phyloP scores from a whole-genome alignment of 352 stramenopile genomes.

The Globisporangium camurandrum region DNA sequence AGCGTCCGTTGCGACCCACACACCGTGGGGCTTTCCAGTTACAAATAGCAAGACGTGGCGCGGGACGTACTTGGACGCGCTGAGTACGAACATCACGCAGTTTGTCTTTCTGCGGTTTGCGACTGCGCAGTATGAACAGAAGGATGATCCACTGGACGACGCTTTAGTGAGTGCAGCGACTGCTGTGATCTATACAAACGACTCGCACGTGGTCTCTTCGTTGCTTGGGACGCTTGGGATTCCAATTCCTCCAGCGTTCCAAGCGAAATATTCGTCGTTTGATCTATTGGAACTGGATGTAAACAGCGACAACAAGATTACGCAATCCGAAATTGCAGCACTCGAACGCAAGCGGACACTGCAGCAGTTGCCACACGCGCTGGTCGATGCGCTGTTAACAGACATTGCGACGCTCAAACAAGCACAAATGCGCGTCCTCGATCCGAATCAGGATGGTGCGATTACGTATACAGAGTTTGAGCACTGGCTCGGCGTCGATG shows the following conservation, averaged over 20 bases:
- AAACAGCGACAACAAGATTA: conserved; percentile 67
- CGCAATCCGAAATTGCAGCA: conserved; percentile 39
- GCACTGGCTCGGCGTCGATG: conserved; percentile 57
- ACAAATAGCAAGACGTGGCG: conserved; percentile 90
- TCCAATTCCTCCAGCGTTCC: conserved; percentile 42
- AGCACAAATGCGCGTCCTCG: conserved; percentile 34
- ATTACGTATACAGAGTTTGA: conserved; percentile 73
- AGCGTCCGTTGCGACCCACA: conserved; percentile 78
- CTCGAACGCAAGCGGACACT: conserved; percentile 18
- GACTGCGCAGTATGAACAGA: conserved; percentile 36
- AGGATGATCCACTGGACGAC: no score
- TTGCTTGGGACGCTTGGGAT: conserved; percentile 63
- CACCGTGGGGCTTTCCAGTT: conserved; percentile 70
- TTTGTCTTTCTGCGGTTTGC: conserved; percentile 72
- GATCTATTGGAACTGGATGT: conserved; percentile 64
- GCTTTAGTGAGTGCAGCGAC: no score
- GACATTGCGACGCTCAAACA: conserved; percentile 66
- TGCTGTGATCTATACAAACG: conserved; percentile 48
- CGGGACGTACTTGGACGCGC: conserved; percentile 92
- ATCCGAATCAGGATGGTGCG: conserved; percentile 36
- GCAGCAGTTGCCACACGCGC: conserved; percentile 31
- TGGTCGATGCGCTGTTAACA: conserved; percentile 28
- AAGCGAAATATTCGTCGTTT: conserved; percentile 60
- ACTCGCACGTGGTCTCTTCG: conserved; percentile 48
- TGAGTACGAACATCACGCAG: conserved; percentile 89